phyloP scores from a whole-genome alignment of 2,329 filamentous ascomycete species.

The Fusarium nematophilum region DNA sequence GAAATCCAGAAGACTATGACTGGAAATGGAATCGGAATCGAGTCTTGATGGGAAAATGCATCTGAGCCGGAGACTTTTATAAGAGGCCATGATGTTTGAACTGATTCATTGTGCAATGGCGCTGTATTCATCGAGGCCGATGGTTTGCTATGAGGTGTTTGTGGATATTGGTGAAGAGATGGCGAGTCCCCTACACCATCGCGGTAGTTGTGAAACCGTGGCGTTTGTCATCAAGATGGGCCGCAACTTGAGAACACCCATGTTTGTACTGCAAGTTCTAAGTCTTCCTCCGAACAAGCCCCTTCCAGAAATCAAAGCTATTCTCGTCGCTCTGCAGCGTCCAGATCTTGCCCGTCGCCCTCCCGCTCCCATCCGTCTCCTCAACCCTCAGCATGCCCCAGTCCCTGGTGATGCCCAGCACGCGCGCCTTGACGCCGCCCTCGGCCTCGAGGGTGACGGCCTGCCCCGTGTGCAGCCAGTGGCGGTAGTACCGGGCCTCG shows the following conservation, averaged over 20 bases:
- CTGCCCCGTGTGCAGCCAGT: constrained; percentile 88
- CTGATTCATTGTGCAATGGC: constrained; percentile 17
- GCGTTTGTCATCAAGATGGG: no score
- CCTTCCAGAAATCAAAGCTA: constrained; percentile 97
- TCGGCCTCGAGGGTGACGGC: constrained; percentile 81
- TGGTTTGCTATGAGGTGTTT: neutral
- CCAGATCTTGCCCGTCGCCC: constrained; percentile 81
- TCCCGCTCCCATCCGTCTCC: constrained; percentile 79
- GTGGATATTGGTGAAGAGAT: neutral
- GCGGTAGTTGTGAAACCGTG: neutral
- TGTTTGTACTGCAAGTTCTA: constrained; percentile 47
- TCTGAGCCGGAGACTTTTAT: constrained; percentile 1
- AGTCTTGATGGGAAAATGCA: no score
- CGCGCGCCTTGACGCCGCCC: constrained; percentile 77
- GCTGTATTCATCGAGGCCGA: neutral
- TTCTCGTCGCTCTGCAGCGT: constrained; percentile 96
- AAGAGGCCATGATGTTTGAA: neutral
- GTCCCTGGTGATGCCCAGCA: constrained; percentile 90
- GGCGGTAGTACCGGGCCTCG: constrained; percentile 79
- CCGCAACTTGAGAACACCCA: no score
- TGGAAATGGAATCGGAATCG: no score
- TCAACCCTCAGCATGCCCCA: constrained; percentile 90
- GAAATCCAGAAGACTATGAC: no score
- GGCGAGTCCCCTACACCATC: neutral
- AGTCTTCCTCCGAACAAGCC: constrained; percentile 83